Evolutionary conservation across 2,329 filamentous ascomycete species (phyloP).

Genomic region (Rhexocercosporidium sp.): DNA sequence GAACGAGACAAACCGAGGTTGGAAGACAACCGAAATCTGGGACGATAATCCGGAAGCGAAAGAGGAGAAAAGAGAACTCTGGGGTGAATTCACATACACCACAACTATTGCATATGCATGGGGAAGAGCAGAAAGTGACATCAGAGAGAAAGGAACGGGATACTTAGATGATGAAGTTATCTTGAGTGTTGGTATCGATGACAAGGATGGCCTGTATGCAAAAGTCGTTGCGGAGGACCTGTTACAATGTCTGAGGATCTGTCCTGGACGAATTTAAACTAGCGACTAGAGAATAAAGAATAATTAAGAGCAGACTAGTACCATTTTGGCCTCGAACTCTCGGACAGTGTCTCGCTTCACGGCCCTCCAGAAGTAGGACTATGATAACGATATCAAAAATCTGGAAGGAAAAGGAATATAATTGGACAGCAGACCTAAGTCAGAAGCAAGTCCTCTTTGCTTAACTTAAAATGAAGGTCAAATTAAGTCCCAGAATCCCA

Average conservation of each 20-base stretch:
- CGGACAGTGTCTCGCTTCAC: background rate
- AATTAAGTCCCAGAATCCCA: background rate
- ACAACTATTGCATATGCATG: conserved; percentile 47
- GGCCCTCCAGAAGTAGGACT: background rate
- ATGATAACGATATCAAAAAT: background rate
- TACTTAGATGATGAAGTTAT: conserved; percentile 48
- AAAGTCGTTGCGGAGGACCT: conserved; percentile 42
- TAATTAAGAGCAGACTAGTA: background rate
- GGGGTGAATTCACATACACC: conserved; percentile 47
- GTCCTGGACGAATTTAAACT: conserved; percentile 54
- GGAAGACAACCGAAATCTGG: conserved; percentile 44
- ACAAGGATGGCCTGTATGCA: conserved; percentile 44
- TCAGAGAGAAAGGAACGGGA: conserved; percentile 43
- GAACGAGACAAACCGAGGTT: conserved; percentile 46
- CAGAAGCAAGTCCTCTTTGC: no score
- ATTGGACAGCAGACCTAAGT: no score
- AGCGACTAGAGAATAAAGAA: background rate
- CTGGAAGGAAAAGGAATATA: no score
- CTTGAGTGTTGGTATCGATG: conserved; percentile 46
- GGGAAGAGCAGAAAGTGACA: conserved; percentile 40
- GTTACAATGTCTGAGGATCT: conserved; percentile 45
- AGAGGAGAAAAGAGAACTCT: conserved; percentile 27
- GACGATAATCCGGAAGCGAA: conserved; percentile 35
- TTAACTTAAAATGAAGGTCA: no score
- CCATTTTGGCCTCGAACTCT: background rate